Percentiles rank a stretch among this genome's conserved stretches.
Evolutionary conservation across 768 basidiomycete species (phyloP).

Genomic region (Mycena venus): DNA sequence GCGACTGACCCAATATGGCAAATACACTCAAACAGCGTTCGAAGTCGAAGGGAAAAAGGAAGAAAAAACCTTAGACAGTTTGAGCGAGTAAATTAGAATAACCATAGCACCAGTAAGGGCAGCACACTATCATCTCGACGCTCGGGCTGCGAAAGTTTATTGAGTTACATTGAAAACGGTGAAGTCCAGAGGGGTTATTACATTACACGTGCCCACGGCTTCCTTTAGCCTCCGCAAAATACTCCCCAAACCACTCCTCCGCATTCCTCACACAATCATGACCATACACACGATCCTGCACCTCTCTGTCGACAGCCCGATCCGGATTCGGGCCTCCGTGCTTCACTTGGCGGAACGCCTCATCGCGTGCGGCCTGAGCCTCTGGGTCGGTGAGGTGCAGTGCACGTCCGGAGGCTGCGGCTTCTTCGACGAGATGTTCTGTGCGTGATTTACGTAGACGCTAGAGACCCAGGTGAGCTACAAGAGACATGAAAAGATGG

Average conservation of each 20-base stretch:
- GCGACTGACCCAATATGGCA: no score
- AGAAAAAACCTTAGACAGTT: no score
- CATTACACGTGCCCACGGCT: no score
- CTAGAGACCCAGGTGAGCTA: neutral
- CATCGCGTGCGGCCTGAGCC: slow-evolving; percentile 36
- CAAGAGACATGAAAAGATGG: no score
- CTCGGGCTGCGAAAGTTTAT: no score
- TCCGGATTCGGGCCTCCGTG: slow-evolving; percentile 37
- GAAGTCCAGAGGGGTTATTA: no score
- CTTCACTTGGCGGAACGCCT: slow-evolving; percentile 34
- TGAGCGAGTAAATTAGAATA: no score
- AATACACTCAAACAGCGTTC: no score
- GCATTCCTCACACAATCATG: slow-evolving; percentile 37
- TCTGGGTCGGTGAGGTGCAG: slow-evolving; percentile 35
- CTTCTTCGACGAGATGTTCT: slow-evolving; percentile 35
- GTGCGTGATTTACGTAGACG: slow-evolving; percentile 36
- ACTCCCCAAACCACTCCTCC: slow-evolving; percentile 20
- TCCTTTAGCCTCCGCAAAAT: slow-evolving; percentile 10
- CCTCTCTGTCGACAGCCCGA: slow-evolving; percentile 32
- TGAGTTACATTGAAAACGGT: no score
- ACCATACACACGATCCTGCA: slow-evolving; percentile 39
- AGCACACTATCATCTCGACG: no score
- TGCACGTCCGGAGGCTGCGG: slow-evolving; percentile 31
- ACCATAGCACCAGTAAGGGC: no score
- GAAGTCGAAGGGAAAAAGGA: no score